Conservation (phyloP, 2,329 filamentous ascomycete genomes). For the Sporothrix inflata region DNA sequence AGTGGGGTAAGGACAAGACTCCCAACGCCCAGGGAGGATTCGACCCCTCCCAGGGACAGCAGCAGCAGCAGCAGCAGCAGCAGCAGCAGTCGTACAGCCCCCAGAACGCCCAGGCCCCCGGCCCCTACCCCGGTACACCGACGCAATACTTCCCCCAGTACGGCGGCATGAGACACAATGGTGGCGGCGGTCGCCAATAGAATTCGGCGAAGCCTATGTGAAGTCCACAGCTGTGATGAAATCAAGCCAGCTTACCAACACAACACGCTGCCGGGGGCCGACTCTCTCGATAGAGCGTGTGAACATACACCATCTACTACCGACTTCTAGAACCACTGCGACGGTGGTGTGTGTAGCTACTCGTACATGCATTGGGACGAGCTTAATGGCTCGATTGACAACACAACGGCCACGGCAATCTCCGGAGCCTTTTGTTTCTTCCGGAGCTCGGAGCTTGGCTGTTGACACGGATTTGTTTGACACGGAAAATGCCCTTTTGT, state of each 20-base stretch:
- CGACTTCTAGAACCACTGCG: neutral
- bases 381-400: neutral
- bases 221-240: neutral
- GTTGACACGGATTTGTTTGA: neutral
- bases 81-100: constrained; percentile 67
- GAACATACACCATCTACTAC: too few relatives aligned
- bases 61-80: constrained; percentile 22
- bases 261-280: neutral
- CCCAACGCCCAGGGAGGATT: constrained; percentile 73
- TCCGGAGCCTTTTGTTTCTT: neutral
- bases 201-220: constrained; percentile 36
- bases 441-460: neutral
- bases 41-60: constrained; percentile 62
- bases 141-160: constrained; percentile 91
- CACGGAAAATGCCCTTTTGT: neutral
- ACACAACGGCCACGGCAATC: neutral
- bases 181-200: constrained; percentile 62
- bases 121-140: constrained; percentile 73
- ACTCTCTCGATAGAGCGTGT: neutral
- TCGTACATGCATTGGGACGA: too few relatives aligned
- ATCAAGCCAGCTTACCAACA: neutral
- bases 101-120: constrained; percentile 72
- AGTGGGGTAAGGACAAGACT: constrained; percentile 99
- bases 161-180: constrained; percentile 44
- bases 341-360: too few relatives aligned